These are phyloP conservation scores for Cercophora sp. DNA, from an alignment of 495 filamentous ascomycete species.

Conservation along the genomic window DNA sequence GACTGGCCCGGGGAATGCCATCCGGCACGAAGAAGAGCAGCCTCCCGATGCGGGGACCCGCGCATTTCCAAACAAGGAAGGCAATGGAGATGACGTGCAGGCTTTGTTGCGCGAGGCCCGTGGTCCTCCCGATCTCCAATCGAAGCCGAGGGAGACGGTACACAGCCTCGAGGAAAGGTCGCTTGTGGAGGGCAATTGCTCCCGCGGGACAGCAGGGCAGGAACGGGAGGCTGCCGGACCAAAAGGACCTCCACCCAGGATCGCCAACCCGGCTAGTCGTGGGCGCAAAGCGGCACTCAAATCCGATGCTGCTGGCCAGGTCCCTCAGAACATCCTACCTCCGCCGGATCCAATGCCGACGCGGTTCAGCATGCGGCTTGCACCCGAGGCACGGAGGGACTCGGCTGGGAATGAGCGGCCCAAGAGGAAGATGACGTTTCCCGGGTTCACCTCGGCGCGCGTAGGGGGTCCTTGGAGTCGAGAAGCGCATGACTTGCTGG, in stretches of 20 bases:
- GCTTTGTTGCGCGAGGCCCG: too few species aligned
- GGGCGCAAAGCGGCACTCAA: slow-evolving; percentile 47
- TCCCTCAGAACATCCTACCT: slow-evolving; percentile 37
- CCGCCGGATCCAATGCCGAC: slow-evolving; percentile 16
- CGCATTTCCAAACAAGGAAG: too few species aligned
- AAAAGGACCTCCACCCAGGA: slow-evolving; percentile 12
- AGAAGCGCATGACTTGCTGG: slow-evolving; percentile 49
- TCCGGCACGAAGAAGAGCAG: too few species aligned
- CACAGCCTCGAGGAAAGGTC: too few species aligned
- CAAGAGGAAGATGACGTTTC: slow-evolving; percentile 27
- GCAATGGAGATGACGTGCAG: too few species aligned
- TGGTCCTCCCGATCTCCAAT: too few species aligned
- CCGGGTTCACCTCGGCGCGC: slow-evolving; percentile 37
- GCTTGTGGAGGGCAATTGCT: too few species aligned
- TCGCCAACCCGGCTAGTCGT: slow-evolving; percentile 45
- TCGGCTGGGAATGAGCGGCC: slow-evolving; percentile 17
- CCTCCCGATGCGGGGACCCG: too few species aligned
- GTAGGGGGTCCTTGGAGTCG: slow-evolving; percentile 51
- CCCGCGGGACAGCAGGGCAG: too few species aligned
- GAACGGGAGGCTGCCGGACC: too few species aligned
- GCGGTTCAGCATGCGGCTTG: background rate
- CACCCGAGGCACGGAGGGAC: slow-evolving; percentile 7
- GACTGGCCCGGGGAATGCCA: too few species aligned
- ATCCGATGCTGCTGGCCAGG: slow-evolving; percentile 44
- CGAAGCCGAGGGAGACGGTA: too few species aligned